phyloP scores from a whole-genome alignment of 345 rosid species.

The Passiflora organensis region DNA sequence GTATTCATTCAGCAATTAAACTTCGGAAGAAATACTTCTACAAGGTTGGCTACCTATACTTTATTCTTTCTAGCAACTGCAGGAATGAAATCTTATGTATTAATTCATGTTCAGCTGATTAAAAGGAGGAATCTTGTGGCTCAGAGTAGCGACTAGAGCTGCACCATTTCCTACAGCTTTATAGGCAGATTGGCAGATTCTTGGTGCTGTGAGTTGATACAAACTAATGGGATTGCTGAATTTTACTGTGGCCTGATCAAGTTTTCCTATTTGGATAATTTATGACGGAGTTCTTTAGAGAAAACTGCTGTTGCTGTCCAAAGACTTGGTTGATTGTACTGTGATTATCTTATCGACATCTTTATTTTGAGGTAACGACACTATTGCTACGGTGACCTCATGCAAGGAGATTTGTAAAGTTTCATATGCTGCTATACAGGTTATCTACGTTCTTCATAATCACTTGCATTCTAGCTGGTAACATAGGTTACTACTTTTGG shows the following conservation, averaged over 20 bases:
- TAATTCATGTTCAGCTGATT: conserved; percentile 37
- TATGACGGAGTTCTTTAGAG: conserved; percentile 9
- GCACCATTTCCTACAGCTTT: background rate
- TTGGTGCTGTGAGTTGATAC: conserved; percentile 2
- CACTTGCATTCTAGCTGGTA: background rate
- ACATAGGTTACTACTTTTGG: background rate
- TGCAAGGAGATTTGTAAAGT: conserved; percentile 8
- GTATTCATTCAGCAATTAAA: conserved; percentile 65
- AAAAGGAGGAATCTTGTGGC: conserved; percentile 14
- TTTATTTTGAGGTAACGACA: conserved; percentile 33
- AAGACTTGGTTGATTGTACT: conserved; percentile 21
- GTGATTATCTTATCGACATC: conserved; percentile 16
- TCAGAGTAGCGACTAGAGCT: conserved; percentile 17
- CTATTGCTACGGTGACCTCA: conserved; percentile 1
- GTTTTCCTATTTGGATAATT: conserved; percentile 3
- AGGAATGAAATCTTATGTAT: no score
- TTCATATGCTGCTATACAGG: background rate
- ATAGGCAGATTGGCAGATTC: conserved; percentile 4
- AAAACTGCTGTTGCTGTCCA: conserved; percentile 18
- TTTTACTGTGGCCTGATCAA: background rate
- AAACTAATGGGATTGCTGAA: background rate
- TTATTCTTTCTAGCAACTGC: background rate
- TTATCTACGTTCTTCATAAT: background rate
- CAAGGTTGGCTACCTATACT: conserved; percentile 45
- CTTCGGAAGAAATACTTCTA: conserved; percentile 75